Conservation (phyloP, 2,329 filamentous ascomycete genomes). For the Aspergillus novofumigatus region DNA sequence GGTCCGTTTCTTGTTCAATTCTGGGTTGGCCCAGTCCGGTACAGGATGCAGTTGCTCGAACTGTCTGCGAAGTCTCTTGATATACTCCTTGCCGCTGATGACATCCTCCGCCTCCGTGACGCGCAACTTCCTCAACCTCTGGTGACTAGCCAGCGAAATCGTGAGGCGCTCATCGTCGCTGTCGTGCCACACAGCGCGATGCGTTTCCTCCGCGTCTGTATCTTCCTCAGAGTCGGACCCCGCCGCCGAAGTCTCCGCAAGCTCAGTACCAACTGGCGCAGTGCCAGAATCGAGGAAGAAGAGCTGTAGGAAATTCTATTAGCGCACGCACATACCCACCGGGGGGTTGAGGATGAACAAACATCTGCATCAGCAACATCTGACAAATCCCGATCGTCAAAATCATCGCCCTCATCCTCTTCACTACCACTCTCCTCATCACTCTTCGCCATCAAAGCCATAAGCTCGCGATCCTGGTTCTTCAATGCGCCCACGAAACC, state of each 20-base stretch:
- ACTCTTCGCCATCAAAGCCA: constrained; percentile 33
- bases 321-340: constrained; percentile 3
- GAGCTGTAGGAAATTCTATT: constrained; percentile 44
- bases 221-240: constrained; percentile 37
- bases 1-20: constrained; percentile 32
- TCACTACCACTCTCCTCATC: constrained; percentile 25
- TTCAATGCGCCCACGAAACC: constrained; percentile 75
- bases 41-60: constrained; percentile 59
- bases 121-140: constrained; percentile 76
- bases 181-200: constrained; percentile 70
- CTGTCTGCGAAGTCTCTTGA: constrained; percentile 72
- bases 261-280: constrained; percentile 33
- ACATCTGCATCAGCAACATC: constrained; percentile 71
- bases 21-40: constrained; percentile 58
- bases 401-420: constrained; percentile 37
- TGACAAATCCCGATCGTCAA: constrained; percentile 53
- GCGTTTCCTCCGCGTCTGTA: constrained; percentile 26
- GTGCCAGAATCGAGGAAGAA: constrained; percentile 76
- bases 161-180: constrained; percentile 89
- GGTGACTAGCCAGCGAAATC: constrained; percentile 73
- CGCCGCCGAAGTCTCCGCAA: constrained; percentile 32
- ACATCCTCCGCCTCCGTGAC: constrained; percentile 78
- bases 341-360: constrained; percentile 23
- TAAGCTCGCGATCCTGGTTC: constrained; percentile 42
- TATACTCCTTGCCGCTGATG: constrained; percentile 82